Base-by-base conservation (phyloP, 257 asterid genomes). In the Gentiana straminea region DNA sequence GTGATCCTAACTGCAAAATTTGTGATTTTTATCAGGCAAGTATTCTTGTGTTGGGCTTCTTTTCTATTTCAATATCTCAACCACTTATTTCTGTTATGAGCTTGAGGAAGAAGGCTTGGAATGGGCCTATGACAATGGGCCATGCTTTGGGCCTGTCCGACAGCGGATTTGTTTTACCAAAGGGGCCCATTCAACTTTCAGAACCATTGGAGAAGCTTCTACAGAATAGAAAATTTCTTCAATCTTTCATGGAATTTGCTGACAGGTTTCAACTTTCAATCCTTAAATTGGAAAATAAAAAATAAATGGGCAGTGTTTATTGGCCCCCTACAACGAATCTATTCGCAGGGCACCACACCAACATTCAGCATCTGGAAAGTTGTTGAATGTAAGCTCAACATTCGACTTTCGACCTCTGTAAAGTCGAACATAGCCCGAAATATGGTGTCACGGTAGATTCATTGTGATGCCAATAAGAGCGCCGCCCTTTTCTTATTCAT, bases 141-240 rank as follows among this genome's bases (percentile, higher is more conserved):
- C 74, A 65, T 56, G 94, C 92, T 7, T 65, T 87, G 54, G 94
- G 94, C 39, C 73, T 87, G 71, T 70, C 75, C 8, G 92, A 84
- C 56, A 74, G 84, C 9, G 85, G 85, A 57, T 63, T 71, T 70
- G 24, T 24, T 24, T 24, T 24, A 24, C 24, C 24, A 24, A 24
- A 24, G 24, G 24, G 24, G 24, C 24, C 24, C 24, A 24, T 24
- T 24, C 24, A 24, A 24, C 56, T 78, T 57, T 62, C 60, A 12
- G 92, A 73, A 57, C 92, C 92, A 44, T 65, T 87, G 57, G 94
- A 87, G 68, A 80, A 82, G 70, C 96, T 87, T 75, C 86, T 87
- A 32, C 60, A 64, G 62, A 73, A 87, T 79, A 77, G 77, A 70
- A 80, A 67, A 74, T 87, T 87, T 36, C 78, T 75, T 52, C 82